phyloP scores from a whole-genome alignment of 352 stramenopile species.

The Globisporangium mamillatum region DNA sequence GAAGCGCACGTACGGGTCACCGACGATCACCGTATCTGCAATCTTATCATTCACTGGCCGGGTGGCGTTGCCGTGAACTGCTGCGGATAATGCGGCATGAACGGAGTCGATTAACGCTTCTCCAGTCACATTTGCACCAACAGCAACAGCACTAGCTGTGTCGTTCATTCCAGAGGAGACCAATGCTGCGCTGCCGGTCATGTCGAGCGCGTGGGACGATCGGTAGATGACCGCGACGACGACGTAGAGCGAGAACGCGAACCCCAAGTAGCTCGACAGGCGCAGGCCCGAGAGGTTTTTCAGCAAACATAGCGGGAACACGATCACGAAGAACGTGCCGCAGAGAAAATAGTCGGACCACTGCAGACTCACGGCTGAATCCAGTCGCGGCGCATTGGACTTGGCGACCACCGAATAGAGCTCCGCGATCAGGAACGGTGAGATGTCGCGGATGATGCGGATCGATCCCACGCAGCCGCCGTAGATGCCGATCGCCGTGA shows the following conservation, averaged over 20 bases:
- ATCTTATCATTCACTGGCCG: constrained; percentile 10
- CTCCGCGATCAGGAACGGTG: constrained; percentile 55
- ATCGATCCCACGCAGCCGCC: constrained; percentile 69
- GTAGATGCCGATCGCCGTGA: constrained; percentile 68
- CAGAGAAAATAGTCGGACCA: constrained; percentile 52
- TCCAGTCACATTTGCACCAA: constrained; percentile 11
- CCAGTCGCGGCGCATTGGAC: not conserved
- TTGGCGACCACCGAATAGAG: not conserved
- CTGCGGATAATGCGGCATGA: not conserved
- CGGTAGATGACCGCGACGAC: constrained; percentile 55
- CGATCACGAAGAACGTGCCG: constrained; percentile 42
- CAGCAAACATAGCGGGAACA: constrained; percentile 70
- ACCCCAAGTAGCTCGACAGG: constrained; percentile 69
- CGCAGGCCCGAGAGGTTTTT: constrained; percentile 67
- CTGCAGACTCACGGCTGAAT: constrained; percentile 14
- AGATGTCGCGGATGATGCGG: constrained; percentile 65
- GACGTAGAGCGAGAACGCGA: constrained; percentile 64
- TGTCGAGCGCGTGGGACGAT: constrained; percentile 30
- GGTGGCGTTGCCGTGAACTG: not conserved
- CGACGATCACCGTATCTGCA: constrained; percentile 29
- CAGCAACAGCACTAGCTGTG: not conserved
- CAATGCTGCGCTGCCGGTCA: not conserved
- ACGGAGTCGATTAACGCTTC: not conserved
- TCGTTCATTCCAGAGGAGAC: not conserved
- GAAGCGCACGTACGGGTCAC: constrained; percentile 37